Evolutionary conservation across 768 basidiomycete species (phyloP), one percentile per base, ranked within the genome.

Genomic region (Xanthoconium stramineum): DNA sequence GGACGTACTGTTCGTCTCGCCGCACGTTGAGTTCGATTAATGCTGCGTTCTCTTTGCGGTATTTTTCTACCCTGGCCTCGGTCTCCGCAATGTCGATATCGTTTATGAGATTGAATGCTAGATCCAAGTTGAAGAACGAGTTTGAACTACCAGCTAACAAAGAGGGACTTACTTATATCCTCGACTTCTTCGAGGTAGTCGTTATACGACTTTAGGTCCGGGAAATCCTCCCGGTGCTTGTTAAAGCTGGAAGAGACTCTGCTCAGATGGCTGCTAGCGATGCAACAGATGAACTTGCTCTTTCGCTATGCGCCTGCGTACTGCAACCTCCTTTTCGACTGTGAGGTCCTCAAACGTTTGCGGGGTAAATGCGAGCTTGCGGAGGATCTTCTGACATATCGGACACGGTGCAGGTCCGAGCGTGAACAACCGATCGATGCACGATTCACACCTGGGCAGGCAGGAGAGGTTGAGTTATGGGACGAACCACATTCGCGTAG

Each of bases 111-210:
- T 98, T 98, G 77, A 96, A 98, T 6, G 92, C 95, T 95, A 38
- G 9, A 43, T 39, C 24, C 42, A 50, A 12, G 30, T 48, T 50
- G 47, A 30, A 56, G 30, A 50, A 48, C n/a, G 42, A 35, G 33
- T 44, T 6, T 49, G 28, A 29, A 35, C 24, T 14, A 40, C 35
- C 12, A 28, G 9, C 12, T 8, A 19, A 46, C 8, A 29, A 29
- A 9, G 13, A 12, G 44, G 37, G 9, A 67, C 84, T 67, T 60
- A 85, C 86, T 83, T 61, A 98, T 88, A 64, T 97, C 92, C 73
- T 99, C 96, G 3, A 95, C 94, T 69, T 92, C 85, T 72, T 99
- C 94, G 12, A 99, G 81, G 68, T 98, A 98, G 68, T 98, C 90
- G 65, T 99, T 97, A 72, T 95, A 98, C 15, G 83, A 78, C 12